Percentiles rank a stretch among this genome's conserved stretches.
phyloP scores from a whole-genome alignment of 805 yeast genomes.

The Saturnispora dispora region DNA sequence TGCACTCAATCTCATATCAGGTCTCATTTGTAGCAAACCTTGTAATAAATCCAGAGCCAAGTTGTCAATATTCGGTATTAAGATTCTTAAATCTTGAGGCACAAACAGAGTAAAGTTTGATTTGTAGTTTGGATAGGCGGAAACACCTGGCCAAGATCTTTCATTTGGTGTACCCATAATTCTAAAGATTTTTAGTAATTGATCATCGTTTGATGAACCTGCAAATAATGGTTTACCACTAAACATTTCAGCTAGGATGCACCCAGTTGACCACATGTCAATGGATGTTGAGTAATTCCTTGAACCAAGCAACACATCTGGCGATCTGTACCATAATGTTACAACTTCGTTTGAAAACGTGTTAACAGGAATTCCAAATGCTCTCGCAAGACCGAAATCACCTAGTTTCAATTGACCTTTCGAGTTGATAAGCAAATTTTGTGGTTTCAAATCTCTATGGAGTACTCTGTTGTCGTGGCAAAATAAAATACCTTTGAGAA shows the following conservation, averaged over 20 bases:
- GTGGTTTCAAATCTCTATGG: slow-evolving; percentile 88
- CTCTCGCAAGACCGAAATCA: slow-evolving; percentile 95
- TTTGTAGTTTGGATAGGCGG: slow-evolving; percentile 79
- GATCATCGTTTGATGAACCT: slow-evolving; percentile 94
- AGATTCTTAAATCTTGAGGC: slow-evolving; percentile 71
- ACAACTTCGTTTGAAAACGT: slow-evolving; percentile 97
- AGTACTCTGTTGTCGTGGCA: slow-evolving; percentile 81
- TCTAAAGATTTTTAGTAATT: slow-evolving; percentile 81
- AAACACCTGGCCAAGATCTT: slow-evolving; percentile 94
- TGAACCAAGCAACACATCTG: slow-evolving; percentile 91
- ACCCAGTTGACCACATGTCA: slow-evolving; percentile 98
- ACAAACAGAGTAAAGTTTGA: slow-evolving; percentile 76
- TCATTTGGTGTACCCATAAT: slow-evolving; percentile 96
- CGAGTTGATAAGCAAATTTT: slow-evolving; percentile 76
- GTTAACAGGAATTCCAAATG: slow-evolving; percentile 96
- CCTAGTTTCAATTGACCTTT: slow-evolving; percentile 92
- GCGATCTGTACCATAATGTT: slow-evolving; percentile 96
- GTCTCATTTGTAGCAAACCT: slow-evolving; percentile 50
- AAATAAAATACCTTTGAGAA: slow-evolving; percentile 79
- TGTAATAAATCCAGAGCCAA: slow-evolving; percentile 61
- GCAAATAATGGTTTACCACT: slow-evolving; percentile 97
- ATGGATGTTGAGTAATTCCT: slow-evolving; percentile 94
- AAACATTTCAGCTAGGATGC: slow-evolving; percentile 96
- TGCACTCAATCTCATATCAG: slow-evolving; percentile 51
- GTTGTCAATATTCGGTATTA: slow-evolving; percentile 62